Conservation (phyloP, 148 eudicot genomes). For the Talinum fruticosum region DNA sequence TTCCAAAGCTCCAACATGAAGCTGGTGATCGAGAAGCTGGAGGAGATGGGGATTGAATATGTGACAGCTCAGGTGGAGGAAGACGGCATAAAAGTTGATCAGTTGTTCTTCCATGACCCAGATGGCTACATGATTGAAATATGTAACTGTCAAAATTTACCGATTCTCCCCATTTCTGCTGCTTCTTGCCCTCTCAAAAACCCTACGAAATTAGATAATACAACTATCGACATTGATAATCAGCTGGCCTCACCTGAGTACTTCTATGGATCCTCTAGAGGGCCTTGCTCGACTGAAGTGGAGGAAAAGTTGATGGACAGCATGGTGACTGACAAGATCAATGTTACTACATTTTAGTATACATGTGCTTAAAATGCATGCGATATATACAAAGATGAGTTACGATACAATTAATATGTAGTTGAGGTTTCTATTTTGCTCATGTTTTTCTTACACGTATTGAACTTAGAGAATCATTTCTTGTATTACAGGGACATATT, state of each 20-base stretch:
- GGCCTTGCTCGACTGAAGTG: conserved; percentile 23
- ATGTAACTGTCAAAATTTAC: conserved; percentile 65
- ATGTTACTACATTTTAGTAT: not conserved
- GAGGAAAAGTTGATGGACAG: conserved; percentile 36
- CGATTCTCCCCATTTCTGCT: conserved; percentile 42
- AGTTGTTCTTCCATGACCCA: conserved; percentile 67
- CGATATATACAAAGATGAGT: too few relatives aligned
- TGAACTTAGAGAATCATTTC: too few relatives aligned
- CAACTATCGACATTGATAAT: not conserved
- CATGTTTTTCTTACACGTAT: too few relatives aligned
- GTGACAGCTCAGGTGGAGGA: conserved; percentile 45
- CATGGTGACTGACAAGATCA: conserved; percentile 32
- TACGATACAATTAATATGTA: too few relatives aligned
- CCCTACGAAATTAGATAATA: conserved; percentile 2
- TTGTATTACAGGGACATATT: too few relatives aligned
- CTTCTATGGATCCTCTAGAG: too few relatives aligned
- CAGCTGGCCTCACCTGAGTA: too few relatives aligned
- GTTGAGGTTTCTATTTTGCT: too few relatives aligned
- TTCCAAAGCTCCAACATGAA: conserved; percentile 58
- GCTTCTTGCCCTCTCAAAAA: conserved; percentile 39
- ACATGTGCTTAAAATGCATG: too few relatives aligned
- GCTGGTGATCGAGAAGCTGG: conserved; percentile 30
- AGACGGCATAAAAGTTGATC: conserved; percentile 47
- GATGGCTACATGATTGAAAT: conserved; percentile 71
- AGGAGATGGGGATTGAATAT: conserved; percentile 36